phyloP scores from a whole-genome alignment of 768 basidiomycete species.

The Amyloporia xantha region DNA sequence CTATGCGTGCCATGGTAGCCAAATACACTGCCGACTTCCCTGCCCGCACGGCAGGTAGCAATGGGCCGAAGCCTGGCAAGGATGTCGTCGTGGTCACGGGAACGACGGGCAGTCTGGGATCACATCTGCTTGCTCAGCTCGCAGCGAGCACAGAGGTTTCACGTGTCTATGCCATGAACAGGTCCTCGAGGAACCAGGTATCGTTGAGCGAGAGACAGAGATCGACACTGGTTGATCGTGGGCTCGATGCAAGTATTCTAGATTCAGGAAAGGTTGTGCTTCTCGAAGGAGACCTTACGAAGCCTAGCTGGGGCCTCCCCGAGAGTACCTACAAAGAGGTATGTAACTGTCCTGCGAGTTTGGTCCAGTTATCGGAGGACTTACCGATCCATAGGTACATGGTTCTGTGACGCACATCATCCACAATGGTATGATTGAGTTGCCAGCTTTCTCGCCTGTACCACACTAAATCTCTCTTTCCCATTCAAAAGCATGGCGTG shows the following conservation, averaged over 20 bases:
- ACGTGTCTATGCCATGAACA: conserved; percentile 22
- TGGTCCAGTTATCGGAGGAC: background rate
- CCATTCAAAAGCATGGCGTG: conserved; percentile 24
- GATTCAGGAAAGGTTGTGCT: conserved; percentile 12
- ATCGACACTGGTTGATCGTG: conserved; percentile 13
- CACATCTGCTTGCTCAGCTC: conserved; percentile 21
- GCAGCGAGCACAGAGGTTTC: conserved; percentile 11
- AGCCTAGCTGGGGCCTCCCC: conserved; percentile 13
- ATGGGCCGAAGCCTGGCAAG: background rate
- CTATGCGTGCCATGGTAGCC: conserved; percentile 33
- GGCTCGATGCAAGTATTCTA: conserved; percentile 11
- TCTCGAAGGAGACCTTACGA: conserved; percentile 15
- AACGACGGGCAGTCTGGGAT: conserved; percentile 27
- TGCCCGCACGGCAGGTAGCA: background rate
- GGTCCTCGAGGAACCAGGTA: conserved; percentile 5
- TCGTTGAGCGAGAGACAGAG: conserved; percentile 9
- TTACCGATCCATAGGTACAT: conserved; percentile 3
- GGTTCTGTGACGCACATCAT: conserved; percentile 12
- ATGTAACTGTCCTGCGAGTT: background rate
- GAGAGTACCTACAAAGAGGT: conserved; percentile 11
- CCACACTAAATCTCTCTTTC: background rate
- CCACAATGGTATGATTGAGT: conserved; percentile 25
- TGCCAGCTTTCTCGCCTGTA: no score
- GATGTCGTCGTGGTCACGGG: conserved; percentile 27
- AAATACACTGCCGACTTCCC: conserved; percentile 28